Base-by-base conservation (phyloP, 495 filamentous ascomycete species). In the Penicillium canescens region DNA sequence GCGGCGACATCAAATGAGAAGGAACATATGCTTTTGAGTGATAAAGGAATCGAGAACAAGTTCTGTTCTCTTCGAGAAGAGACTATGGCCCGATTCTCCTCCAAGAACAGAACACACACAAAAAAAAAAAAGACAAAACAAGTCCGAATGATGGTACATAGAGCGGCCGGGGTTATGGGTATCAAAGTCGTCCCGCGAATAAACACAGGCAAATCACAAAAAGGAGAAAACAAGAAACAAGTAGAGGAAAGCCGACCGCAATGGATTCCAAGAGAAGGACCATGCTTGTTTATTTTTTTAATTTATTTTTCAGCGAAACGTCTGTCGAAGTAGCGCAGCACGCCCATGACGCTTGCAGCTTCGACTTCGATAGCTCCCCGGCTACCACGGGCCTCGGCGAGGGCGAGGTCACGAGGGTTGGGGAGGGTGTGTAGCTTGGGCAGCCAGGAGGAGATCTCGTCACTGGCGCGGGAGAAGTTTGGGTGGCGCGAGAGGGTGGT, bases 321-420 rank as follows among this genome's bases (percentile, higher is more conserved):
- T 35, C 89, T 80, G 63, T 96, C 91, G 63, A 96, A 91, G 51
- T 86, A 85, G 57, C 87, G 89, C 50, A 96, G 67, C 26, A 94
- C 90, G 36, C 85, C 84, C 86, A 93, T 91, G 23, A 96, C 89
- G 65, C 87, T 92, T 4, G 89, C 89, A 1, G 90, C 88, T 63
- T 96, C 90, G 8, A 96, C 85, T 63, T 93, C 88, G 57, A 91
- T 83, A 6, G 88, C 85, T 18, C 79, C 80, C 52, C 84, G 76
- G 13, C 62, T 37, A 35, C 57, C 47, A 26, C 42, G 58, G 6
- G 45, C 47, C 46, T 69, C 62, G 6, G 65, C 57, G 4, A 62
- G 60, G 10, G 67, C 66, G n/a, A 71, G 55, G 6, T 76, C 72
- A 11, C 59, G 64, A 2, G 75, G 72, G 18, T 73, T 68, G 9